Evolutionary conservation across 768 basidiomycete species (phyloP).

Genomic region (Chalciporus pseudorubinellus): DNA sequence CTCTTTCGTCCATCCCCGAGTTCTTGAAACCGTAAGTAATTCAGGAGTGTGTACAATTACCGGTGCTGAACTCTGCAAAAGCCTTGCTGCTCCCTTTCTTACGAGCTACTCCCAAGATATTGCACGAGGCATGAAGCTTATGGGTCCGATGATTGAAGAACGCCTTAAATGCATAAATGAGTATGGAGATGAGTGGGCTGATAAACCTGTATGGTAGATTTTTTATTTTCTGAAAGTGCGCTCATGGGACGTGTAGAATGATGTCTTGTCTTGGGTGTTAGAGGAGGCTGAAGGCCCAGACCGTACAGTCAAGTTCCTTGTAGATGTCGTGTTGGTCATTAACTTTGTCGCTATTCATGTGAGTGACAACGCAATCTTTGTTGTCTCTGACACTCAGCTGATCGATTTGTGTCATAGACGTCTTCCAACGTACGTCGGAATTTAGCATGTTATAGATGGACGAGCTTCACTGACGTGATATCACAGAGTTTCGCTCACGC

Average conservation of each 20-base stretch:
- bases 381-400: too few relatives aligned
- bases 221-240: neutral
- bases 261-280: conserved; percentile 36
- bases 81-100: conserved; percentile 16
- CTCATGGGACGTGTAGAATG: conserved; percentile 23
- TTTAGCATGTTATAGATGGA: too few relatives aligned
- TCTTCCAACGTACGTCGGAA: too few relatives aligned
- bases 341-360: conserved; percentile 26
- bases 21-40: conserved; percentile 32
- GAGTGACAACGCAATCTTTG: neutral
- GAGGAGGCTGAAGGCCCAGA: conserved; percentile 24
- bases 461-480: too few relatives aligned
- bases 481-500: conserved; percentile 11
- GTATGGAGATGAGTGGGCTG: neutral
- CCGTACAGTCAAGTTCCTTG: conserved; percentile 21
- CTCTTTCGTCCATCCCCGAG: conserved; percentile 32
- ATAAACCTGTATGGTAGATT: conserved; percentile 1
- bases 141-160: conserved; percentile 32
- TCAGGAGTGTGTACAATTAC: neutral
- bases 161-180: conserved; percentile 6
- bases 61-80: neutral
- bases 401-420: too few relatives aligned
- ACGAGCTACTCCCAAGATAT: conserved; percentile 1
- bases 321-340: conserved; percentile 4
- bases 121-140: conserved; percentile 2